A percentile compares a stretch with the other conserved stretches of the same genome.
Conservation (phyloP, 345 rosid genomes). For the Adansonia digitata region DNA sequence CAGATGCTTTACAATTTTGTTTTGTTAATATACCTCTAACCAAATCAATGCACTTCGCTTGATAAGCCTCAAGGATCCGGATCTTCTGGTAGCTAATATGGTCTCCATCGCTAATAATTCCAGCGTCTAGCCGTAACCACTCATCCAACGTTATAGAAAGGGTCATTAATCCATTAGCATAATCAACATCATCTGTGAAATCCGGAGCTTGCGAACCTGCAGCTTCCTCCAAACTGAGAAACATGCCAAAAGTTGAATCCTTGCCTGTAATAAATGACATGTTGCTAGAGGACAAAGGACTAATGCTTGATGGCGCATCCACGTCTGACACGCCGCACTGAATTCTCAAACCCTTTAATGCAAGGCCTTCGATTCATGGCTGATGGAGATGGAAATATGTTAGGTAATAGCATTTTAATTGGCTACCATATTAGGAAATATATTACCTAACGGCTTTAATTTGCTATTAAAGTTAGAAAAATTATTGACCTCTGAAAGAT, state of each 20-base stretch:
- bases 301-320: conserved; percentile 44
- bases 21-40: conserved; percentile 14
- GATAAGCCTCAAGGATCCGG: conserved; percentile 32
- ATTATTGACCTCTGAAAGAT: too few relatives aligned
- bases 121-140: conserved; percentile 55
- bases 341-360: conserved; percentile 59
- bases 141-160: conserved; percentile 49
- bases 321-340: conserved; percentile 59
- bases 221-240: conserved; percentile 20
- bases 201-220: conserved; percentile 15
- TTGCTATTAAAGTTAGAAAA: too few relatives aligned
- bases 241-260: conserved; percentile 4
- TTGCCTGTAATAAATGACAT: background rate
- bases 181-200: conserved; percentile 20
- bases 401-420: too few relatives aligned
- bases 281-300: conserved; percentile 21
- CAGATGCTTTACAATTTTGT: conserved; percentile 21
- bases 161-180: conserved; percentile 36
- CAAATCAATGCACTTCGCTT: conserved; percentile 32
- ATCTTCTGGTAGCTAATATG: conserved; percentile 25
- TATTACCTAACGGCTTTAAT: too few relatives aligned
- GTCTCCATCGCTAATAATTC: conserved; percentile 27
- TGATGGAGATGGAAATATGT: too few relatives aligned
- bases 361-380: conserved; percentile 52
- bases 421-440: too few relatives aligned